A percentile compares a stretch with the other conserved stretches of the same genome.
Conservation (phyloP, 106 monocot genomes). For the Dactylorhiza incarnata region DNA sequence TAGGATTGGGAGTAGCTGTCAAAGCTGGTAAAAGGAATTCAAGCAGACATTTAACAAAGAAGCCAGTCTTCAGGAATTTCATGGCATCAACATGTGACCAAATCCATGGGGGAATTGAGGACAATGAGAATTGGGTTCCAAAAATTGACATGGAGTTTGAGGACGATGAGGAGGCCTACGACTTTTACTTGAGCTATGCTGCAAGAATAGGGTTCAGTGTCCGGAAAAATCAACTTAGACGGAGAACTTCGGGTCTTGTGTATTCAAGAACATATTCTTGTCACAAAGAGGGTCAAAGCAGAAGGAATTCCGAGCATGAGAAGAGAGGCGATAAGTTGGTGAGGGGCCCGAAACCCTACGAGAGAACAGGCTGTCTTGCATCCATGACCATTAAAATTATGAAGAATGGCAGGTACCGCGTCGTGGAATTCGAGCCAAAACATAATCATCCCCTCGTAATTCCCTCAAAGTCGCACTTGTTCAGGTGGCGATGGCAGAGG, state of each 20-base stretch:
- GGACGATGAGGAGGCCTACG: constrained; percentile 42
- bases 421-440: constrained; percentile 27
- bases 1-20: background rate
- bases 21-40: constrained; percentile 6
- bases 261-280: constrained; percentile 47
- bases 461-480: constrained; percentile 31
- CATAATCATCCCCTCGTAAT: constrained; percentile 47
- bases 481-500: constrained; percentile 37
- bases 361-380: constrained; percentile 40
- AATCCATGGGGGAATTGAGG: background rate
- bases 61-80: background rate
- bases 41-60: background rate
- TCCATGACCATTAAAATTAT: constrained; percentile 36
- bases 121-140: constrained; percentile 21
- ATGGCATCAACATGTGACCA: constrained; percentile 5
- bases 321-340: constrained; percentile 10
- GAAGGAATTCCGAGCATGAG: constrained; percentile 9
- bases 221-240: constrained; percentile 5
- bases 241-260: constrained; percentile 34
- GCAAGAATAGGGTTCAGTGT: constrained; percentile 34
- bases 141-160: constrained; percentile 49
- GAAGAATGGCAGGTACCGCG: constrained; percentile 35
- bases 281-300: constrained; percentile 35
- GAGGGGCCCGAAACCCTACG: constrained; percentile 25
- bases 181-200: constrained; percentile 38